These are phyloP conservation scores for Aspergillus cristatus DNA, from an alignment of 495 filamentous ascomycete species.

Conservation along the genomic window DNA sequence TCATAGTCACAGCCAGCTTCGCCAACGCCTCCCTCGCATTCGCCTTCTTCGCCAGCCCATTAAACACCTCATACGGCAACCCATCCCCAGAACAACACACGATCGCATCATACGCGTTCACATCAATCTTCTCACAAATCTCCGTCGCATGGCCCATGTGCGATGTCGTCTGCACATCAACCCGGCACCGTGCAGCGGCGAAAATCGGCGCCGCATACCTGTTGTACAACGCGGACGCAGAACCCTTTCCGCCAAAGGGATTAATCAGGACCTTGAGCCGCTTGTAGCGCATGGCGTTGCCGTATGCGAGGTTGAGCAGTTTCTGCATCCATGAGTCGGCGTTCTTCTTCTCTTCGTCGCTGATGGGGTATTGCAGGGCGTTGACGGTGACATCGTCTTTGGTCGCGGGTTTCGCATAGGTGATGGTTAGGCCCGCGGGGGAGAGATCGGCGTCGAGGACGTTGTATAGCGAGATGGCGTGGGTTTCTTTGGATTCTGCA, in stretches of 20 bases:
- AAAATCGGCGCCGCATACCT: slow-evolving; percentile 74
- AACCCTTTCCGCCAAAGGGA: slow-evolving; percentile 78
- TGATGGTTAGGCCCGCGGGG: slow-evolving; percentile 56
- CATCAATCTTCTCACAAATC: slow-evolving; percentile 70
- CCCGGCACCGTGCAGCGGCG: slow-evolving; percentile 64
- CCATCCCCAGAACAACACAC: slow-evolving; percentile 91
- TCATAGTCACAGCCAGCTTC: slow-evolving; percentile 75
- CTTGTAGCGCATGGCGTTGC: slow-evolving; percentile 56
- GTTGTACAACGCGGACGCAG: slow-evolving; percentile 63
- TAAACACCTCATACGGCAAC: slow-evolving; percentile 87
- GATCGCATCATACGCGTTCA: slow-evolving; percentile 70
- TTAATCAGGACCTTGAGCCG: slow-evolving; percentile 85
- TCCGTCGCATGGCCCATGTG: slow-evolving; percentile 69
- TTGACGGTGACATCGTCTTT: slow-evolving; percentile 49
- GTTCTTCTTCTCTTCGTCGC: slow-evolving; percentile 37
- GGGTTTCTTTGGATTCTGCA: slow-evolving; percentile 28
- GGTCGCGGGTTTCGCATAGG: slow-evolving; percentile 54
- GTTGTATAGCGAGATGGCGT: slow-evolving; percentile 68
- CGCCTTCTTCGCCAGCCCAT: slow-evolving; percentile 67
- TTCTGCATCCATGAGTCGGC: slow-evolving; percentile 51
- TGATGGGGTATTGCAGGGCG: slow-evolving; percentile 52
- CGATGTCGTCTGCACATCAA: slow-evolving; percentile 68
- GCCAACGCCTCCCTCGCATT: slow-evolving; percentile 67
- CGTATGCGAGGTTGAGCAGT: slow-evolving; percentile 65
- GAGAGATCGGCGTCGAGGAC: slow-evolving; percentile 70